Conservation (phyloP, 805 yeast species). For the Wickerhamiella sorbophila region DNA sequence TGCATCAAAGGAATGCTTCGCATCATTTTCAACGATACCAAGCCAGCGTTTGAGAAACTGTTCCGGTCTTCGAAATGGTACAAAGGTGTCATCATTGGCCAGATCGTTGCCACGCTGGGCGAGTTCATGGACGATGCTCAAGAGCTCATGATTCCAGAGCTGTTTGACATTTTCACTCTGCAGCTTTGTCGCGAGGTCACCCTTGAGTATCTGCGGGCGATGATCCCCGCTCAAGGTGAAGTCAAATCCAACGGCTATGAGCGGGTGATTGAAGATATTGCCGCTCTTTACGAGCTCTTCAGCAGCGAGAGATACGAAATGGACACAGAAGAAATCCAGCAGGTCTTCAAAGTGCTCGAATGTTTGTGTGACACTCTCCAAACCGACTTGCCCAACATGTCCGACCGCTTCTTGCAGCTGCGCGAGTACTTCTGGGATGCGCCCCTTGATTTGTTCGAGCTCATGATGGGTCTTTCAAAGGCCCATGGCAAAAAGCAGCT, state of each 20-base stretch:
- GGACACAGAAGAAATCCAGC: conserved; percentile 28
- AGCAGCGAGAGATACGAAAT: conserved; percentile 27
- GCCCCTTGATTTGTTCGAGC: conserved; percentile 54
- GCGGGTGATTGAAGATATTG: conserved; percentile 47
- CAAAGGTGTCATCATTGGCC: conserved; percentile 40
- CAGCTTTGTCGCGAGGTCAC: conserved; percentile 39
- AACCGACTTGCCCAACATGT: conserved; percentile 33
- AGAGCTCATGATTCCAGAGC: conserved; percentile 36
- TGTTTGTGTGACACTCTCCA: conserved; percentile 42
- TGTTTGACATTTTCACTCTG: conserved; percentile 41
- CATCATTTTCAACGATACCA: conserved; percentile 59
- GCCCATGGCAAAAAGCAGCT: conserved; percentile 24
- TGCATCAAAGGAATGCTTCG: conserved; percentile 42
- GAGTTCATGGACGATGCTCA: conserved; percentile 61
- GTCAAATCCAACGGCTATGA: conserved; percentile 29
- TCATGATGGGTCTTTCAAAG: conserved; percentile 36
- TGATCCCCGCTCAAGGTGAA: conserved; percentile 32
- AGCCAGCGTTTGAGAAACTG: conserved; percentile 42
- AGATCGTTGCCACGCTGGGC: conserved; percentile 53
- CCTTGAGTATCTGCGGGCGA: conserved; percentile 34
- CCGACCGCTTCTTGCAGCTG: conserved; percentile 46
- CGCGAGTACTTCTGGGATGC: conserved; percentile 60
- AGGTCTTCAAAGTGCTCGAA: conserved; percentile 46
- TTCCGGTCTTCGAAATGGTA: conserved; percentile 58
- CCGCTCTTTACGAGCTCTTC: conserved; percentile 39